Percentiles rank a stretch among this genome's conserved stretches.
Evolutionary conservation across 495 filamentous ascomycete species (phyloP).

Genomic region (Aspergillus wentii): DNA sequence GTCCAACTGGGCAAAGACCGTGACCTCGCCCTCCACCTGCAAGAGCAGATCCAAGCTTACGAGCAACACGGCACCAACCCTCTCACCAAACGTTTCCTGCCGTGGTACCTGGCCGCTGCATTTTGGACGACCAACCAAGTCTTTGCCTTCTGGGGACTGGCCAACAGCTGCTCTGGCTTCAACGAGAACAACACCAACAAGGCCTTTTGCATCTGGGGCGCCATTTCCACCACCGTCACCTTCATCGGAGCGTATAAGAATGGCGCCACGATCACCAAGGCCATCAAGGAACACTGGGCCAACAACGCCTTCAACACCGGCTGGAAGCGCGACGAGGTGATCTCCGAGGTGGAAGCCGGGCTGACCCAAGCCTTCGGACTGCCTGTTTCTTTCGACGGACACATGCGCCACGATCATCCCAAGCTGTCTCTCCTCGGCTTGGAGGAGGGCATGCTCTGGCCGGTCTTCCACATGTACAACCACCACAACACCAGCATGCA

Average conservation of each 20-base stretch:
- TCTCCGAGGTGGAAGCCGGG: neutral
- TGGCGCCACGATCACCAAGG: neutral
- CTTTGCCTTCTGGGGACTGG: neutral
- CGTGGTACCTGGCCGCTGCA: neutral
- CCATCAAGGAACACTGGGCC: neutral
- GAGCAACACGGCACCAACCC: neutral
- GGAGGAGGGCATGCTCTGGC: slow-evolving; percentile 1
- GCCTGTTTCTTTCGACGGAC: slow-evolving; percentile 1
- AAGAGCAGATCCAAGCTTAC: neutral
- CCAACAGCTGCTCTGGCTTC: slow-evolving; percentile 1
- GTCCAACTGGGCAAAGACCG: slow-evolving; percentile 1
- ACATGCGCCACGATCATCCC: neutral
- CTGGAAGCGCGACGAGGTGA: slow-evolving; percentile 2
- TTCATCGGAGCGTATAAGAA: neutral
- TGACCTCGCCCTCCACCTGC: slow-evolving; percentile 1
- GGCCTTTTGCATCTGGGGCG: slow-evolving; percentile 3
- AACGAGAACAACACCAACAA: neutral
- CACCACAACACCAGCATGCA: slow-evolving; percentile 2
- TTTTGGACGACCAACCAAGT: slow-evolving; percentile 3
- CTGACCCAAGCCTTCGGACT: neutral
- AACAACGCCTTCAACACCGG: neutral
- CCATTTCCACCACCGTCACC: slow-evolving; percentile 1
- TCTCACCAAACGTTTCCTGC: neutral
- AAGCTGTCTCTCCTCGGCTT: neutral
- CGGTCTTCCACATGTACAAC: slow-evolving; percentile 3